Evolutionary conservation across 129 eudicot genomes (phyloP).

Genomic region (Flaveria robusta): DNA sequence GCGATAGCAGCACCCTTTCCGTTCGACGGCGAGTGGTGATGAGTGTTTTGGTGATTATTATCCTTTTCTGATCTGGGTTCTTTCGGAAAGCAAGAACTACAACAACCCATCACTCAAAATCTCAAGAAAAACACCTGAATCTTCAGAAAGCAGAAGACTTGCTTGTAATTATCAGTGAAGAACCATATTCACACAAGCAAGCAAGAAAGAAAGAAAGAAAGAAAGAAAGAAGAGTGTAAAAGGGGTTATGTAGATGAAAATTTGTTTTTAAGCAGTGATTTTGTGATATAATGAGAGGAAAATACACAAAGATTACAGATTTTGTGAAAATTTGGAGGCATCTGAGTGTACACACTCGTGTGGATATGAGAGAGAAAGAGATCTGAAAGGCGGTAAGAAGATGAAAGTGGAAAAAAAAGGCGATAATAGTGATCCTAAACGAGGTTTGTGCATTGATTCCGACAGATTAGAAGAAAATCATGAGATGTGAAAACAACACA

Average conservation of each 20-base stretch:
- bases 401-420: constrained; percentile 13
- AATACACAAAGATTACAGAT: constrained; percentile 17
- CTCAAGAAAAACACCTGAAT: constrained; percentile 23
- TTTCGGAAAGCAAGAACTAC: constrained; percentile 38
- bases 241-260: neutral
- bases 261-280: neutral
- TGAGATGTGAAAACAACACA: too few relatives aligned
- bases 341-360: constrained; percentile 32
- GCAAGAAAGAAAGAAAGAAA: neutral
- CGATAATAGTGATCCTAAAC: too few relatives aligned
- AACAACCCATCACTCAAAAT: constrained; percentile 58
- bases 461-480: too few relatives aligned
- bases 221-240: neutral
- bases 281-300: neutral
- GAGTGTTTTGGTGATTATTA: constrained; percentile 8
- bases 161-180: constrained; percentile 12
- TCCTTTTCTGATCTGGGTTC: constrained; percentile 38
- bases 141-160: constrained; percentile 21
- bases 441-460: too few relatives aligned
- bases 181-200: constrained; percentile 23
- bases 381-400: constrained; percentile 33
- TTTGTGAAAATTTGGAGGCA: constrained; percentile 25
- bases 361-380: constrained; percentile 28
- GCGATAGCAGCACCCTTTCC: constrained; percentile 46
- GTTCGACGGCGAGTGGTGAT: constrained; percentile 48